Evolutionary conservation across 192 early-diverging fungal genomes (phyloP).

Genomic region (Backusella westeae): DNA sequence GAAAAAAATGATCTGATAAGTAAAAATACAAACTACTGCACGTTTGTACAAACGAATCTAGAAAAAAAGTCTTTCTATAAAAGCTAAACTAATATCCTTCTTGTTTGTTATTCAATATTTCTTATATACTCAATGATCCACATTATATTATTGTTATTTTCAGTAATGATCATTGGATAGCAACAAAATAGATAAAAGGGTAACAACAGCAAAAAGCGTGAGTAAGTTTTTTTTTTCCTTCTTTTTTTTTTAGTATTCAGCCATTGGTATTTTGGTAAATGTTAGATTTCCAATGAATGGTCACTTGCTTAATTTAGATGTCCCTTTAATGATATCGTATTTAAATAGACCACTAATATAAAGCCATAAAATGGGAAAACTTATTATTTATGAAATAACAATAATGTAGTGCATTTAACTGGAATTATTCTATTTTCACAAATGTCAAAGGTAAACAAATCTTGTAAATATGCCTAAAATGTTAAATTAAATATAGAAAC

Average conservation of each 20-base stretch:
- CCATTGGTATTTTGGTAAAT: conserved; percentile 2
- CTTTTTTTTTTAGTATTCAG: conserved; percentile 5
- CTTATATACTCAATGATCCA: neutral
- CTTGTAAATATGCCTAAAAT: neutral
- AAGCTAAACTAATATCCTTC: neutral
- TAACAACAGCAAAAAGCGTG: neutral
- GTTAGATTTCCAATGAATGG: conserved; percentile 2
- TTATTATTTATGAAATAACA: neutral
- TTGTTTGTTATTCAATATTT: neutral
- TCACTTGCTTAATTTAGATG: conserved; percentile 2
- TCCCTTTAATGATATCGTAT: neutral
- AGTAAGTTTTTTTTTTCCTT: neutral
- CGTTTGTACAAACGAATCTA: neutral
- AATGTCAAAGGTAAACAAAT: neutral
- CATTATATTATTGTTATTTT: neutral
- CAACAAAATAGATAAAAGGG: neutral
- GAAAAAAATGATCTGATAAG: neutral
- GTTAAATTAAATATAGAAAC: neutral
- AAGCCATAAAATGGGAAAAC: neutral
- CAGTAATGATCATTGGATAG: neutral
- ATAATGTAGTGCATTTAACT: neutral
- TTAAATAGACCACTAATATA: conserved; percentile 3
- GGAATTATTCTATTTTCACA: neutral
- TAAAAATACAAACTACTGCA: neutral
- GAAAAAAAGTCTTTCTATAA: neutral